Evolutionary conservation across 2,329 filamentous ascomycete species (phyloP).

Genomic region (Colletotrichum tropicicola): DNA sequence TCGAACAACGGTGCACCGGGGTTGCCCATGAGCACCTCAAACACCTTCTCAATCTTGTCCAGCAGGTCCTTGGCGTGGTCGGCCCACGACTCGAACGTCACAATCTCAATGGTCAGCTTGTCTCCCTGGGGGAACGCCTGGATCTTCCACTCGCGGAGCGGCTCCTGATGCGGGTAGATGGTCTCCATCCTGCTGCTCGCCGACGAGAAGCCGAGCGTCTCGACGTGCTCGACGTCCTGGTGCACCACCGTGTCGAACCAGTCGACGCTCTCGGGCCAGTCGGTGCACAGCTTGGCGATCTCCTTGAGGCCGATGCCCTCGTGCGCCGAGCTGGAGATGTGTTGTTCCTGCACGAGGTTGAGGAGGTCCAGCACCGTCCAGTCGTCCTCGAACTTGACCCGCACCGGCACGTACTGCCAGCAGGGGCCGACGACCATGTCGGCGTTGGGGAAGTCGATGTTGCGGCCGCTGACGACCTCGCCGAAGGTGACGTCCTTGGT

Average conservation of each 20-base stretch:
- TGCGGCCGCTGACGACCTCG: constrained; percentile 72
- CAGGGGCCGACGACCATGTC: constrained; percentile 71
- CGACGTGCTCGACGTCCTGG: constrained; percentile 70
- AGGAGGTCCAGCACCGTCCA: constrained; percentile 64
- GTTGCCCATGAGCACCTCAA: constrained; percentile 48
- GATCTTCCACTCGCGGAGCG: constrained; percentile 66
- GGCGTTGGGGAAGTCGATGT: constrained; percentile 62
- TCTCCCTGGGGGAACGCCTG: constrained; percentile 66
- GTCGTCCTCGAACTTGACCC: constrained; percentile 60
- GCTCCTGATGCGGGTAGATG: constrained; percentile 65
- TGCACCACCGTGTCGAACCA: constrained; percentile 68
- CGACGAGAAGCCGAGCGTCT: constrained; percentile 54
- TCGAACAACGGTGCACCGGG: constrained; percentile 43
- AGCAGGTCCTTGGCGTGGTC: constrained; percentile 60
- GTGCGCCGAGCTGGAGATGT: constrained; percentile 63
- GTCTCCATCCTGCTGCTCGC: constrained; percentile 60
- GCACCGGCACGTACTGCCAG: constrained; percentile 73
- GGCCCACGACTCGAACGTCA: constrained; percentile 66
- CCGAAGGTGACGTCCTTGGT: constrained; percentile 70
- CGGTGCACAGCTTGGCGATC: constrained; percentile 57
- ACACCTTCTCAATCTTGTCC: constrained; percentile 54
- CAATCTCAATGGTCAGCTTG: constrained; percentile 64
- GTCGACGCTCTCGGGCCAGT: constrained; percentile 48
- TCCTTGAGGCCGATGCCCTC: constrained; percentile 64
- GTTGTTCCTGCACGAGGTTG: constrained; percentile 63